Conservation (phyloP, 2,329 filamentous ascomycete species). For the Dactylellina parvicollis region DNA sequence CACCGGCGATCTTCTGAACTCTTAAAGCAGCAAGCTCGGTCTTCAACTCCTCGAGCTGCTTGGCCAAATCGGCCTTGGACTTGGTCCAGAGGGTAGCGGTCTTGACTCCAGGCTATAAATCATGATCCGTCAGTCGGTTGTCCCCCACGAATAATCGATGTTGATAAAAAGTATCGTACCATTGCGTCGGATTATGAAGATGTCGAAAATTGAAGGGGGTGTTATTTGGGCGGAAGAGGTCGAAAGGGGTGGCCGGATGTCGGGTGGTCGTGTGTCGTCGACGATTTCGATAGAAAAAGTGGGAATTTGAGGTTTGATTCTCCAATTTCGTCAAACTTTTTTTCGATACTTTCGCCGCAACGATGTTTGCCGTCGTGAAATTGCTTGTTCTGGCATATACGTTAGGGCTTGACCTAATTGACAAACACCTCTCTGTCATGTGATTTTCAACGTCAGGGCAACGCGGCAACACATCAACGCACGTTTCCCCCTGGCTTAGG, state of each 20-base stretch:
- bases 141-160: constrained; percentile 36
- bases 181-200: constrained; percentile 52
- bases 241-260: constrained; percentile 25
- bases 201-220: constrained; percentile 6
- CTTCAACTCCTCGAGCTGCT: constrained; percentile 95
- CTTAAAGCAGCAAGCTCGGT: constrained; percentile 93
- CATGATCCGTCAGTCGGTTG: constrained; percentile 56
- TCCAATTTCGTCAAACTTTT: constrained; percentile 35
- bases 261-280: constrained; percentile 52
- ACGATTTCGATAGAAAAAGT: constrained; percentile 47
- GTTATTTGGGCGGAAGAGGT: constrained; percentile 24
- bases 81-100: constrained; percentile 96
- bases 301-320: constrained; percentile 48
- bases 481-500: constrained; percentile 18
- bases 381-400: constrained; percentile 24
- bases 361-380: constrained; percentile 41
- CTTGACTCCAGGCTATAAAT: constrained; percentile 80
- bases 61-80: constrained; percentile 97
- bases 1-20: constrained; percentile 96
- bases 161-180: constrained; percentile 42
- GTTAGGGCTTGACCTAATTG: constrained; percentile 53
- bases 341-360: constrained; percentile 33
- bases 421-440: constrained; percentile 25
- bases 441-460: constrained; percentile 41
- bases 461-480: constrained; percentile 41